phyloP scores from a whole-genome alignment of 495 filamentous ascomycete genomes.

The Saxispiralis lemnorum region DNA sequence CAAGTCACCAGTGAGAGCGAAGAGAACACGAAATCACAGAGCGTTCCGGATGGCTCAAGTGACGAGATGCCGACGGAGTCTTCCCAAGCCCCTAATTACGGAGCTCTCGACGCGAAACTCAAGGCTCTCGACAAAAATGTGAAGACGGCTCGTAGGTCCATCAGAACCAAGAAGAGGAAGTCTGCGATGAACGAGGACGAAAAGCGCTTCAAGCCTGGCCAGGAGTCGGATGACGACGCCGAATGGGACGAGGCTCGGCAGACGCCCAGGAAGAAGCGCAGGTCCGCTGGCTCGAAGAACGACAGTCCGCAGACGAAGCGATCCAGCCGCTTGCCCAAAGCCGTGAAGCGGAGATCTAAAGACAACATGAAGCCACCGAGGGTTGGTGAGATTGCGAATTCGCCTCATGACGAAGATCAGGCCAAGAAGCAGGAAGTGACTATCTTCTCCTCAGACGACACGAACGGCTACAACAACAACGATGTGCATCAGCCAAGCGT shows the following conservation, averaged over 20 bases:
- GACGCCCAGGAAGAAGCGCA: conserved; percentile 11
- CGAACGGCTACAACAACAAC: neutral
- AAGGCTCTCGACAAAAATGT: conserved; percentile 13
- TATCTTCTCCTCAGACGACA: neutral
- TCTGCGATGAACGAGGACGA: conserved; percentile 10
- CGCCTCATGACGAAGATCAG: neutral
- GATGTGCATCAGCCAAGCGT: neutral
- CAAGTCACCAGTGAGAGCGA: neutral
- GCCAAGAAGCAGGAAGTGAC: neutral
- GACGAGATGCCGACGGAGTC: neutral
- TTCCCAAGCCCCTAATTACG: conserved; percentile 1
- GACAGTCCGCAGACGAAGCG: conserved; percentile 11
- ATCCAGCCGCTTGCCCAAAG: neutral
- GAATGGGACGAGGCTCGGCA: conserved; percentile 9
- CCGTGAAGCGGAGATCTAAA: conserved; percentile 1
- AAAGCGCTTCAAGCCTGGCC: conserved; percentile 14
- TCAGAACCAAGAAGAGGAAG: conserved; percentile 20
- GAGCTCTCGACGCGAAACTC: conserved; percentile 13
- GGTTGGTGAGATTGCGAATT: neutral
- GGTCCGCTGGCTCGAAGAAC: conserved; percentile 6
- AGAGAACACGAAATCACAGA: conserved; percentile 4
- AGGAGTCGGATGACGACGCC: conserved; percentile 12
- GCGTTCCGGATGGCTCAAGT: neutral
- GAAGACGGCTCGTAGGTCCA: conserved; percentile 4
- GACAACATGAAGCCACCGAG: neutral